phyloP scores from a whole-genome alignment of 2,329 filamentous ascomycete genomes.

The Emericellopsis atlantica region DNA sequence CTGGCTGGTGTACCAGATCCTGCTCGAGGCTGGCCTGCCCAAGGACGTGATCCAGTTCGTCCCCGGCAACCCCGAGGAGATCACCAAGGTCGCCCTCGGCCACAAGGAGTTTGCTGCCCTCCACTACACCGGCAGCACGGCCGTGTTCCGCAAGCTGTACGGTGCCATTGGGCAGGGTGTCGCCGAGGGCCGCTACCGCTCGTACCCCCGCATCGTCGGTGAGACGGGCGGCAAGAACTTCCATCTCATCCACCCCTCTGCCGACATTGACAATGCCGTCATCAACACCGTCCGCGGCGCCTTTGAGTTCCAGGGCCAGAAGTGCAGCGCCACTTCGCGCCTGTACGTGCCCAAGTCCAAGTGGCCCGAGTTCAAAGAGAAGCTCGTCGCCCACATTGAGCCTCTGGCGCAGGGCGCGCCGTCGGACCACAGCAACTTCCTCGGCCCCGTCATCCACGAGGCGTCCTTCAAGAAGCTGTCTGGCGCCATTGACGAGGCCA shows the following conservation, averaged over 20 bases:
- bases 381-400: constrained; percentile 54
- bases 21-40: constrained; percentile 82
- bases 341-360: constrained; percentile 65
- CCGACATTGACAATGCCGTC: constrained; percentile 67
- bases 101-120: constrained; percentile 80
- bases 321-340: constrained; percentile 77
- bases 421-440: constrained; percentile 61
- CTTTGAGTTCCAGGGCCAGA: constrained; percentile 86
- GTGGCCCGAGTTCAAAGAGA: constrained; percentile 59
- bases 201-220: constrained; percentile 80
- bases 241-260: constrained; percentile 67
- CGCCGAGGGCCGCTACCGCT: constrained; percentile 67
- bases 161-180: constrained; percentile 74
- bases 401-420: constrained; percentile 61
- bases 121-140: constrained; percentile 89
- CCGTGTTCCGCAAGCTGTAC: constrained; percentile 81
- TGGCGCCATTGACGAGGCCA: constrained; percentile 67
- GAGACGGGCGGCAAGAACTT: constrained; percentile 94
- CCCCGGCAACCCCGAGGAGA: constrained; percentile 72
- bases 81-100: constrained; percentile 64
- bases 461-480: constrained; percentile 71
- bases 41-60: constrained; percentile 88
- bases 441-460: constrained; percentile 78
- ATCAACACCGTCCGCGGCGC: constrained; percentile 76
- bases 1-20: constrained; percentile 81